Evolutionary conservation across 1,139 yeast species (phyloP).

Genomic region (Lodderomyces theae): DNA sequence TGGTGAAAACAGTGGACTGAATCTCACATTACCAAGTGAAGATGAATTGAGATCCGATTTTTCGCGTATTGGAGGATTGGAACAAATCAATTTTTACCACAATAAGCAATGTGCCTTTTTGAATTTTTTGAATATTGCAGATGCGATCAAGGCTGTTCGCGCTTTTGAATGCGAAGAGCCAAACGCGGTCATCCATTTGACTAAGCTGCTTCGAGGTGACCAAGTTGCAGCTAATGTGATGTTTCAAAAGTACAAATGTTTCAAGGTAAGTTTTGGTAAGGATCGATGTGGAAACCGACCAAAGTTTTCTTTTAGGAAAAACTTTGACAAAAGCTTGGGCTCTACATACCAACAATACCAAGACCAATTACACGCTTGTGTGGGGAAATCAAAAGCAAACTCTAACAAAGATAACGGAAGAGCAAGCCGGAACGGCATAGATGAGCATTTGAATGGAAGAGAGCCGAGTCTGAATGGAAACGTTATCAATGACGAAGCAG

Average conservation of each 20-base stretch:
- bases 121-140: conserved; percentile 40
- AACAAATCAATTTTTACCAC: conserved; percentile 47
- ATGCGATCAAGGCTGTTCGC: conserved; percentile 38
- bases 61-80: conserved; percentile 39
- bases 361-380: conserved; percentile 12
- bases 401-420: conserved; percentile 1
- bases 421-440: conserved; percentile 7
- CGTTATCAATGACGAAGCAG: conserved; percentile 41
- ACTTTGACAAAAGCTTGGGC: conserved; percentile 12
- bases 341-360: conserved; percentile 15
- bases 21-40: conserved; percentile 36
- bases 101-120: conserved; percentile 47
- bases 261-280: conserved; percentile 46
- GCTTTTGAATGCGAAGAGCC: conserved; percentile 26
- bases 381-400: conserved; percentile 6
- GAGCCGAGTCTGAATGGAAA: conserved; percentile 15
- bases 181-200: conserved; percentile 11
- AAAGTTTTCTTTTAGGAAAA: conserved; percentile 41
- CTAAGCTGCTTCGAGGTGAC: conserved; percentile 14
- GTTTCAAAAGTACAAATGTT: conserved; percentile 36
- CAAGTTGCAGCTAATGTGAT: conserved; percentile 29
- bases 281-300: conserved; percentile 51
- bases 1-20: conserved; percentile 11
- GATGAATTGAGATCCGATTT: conserved; percentile 42
- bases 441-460: conserved; percentile 11